Percentiles rank a stretch among this genome's conserved stretches.
phyloP scores from a whole-genome alignment of 768 basidiomycete genomes.

The Auriculariales sp. region DNA sequence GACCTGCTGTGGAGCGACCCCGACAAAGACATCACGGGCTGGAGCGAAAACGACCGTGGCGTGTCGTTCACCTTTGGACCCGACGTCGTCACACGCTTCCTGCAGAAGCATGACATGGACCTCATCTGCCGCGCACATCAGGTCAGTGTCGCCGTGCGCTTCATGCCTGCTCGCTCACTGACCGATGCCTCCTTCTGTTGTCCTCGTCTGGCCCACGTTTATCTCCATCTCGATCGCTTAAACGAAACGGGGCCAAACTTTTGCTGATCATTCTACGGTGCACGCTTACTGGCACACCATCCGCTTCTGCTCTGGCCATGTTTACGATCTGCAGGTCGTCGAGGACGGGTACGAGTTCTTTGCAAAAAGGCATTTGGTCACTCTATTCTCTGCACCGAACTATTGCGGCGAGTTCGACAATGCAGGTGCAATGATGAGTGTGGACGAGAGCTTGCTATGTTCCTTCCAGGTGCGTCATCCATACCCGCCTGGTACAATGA shows the following conservation, averaged over 20 bases:
- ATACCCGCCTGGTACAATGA: not conserved
- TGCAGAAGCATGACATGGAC: slow-evolving; percentile 99
- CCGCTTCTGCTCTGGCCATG: too few species aligned
- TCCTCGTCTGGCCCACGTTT: too few species aligned
- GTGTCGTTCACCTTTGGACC: slow-evolving; percentile 99
- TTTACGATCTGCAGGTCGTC: too few species aligned
- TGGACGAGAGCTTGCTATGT: slow-evolving; percentile 91
- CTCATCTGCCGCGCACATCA: slow-evolving; percentile 90
- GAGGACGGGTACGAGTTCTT: slow-evolving; percentile 99
- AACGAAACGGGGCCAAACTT: too few species aligned
- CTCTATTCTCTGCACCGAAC: slow-evolving; percentile 92
- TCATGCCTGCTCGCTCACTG: too few species aligned
- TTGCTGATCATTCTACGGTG: too few species aligned
- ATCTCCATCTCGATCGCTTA: too few species aligned
- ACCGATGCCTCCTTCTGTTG: too few species aligned
- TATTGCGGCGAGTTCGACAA: slow-evolving; percentile 97
- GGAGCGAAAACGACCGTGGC: slow-evolving; percentile 98
- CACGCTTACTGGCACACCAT: too few species aligned
- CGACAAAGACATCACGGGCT: slow-evolving; percentile 97
- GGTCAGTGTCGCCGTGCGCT: too few species aligned
- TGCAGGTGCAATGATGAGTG: slow-evolving; percentile 99
- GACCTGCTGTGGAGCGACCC: slow-evolving; percentile 98
- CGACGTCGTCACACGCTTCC: slow-evolving; percentile 93
- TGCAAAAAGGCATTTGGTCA: slow-evolving; percentile 92
- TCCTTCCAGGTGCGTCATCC: slow-evolving; percentile 75